phyloP scores from a whole-genome alignment of 2,329 filamentous ascomycete species.

The Penicillium decumbens region DNA sequence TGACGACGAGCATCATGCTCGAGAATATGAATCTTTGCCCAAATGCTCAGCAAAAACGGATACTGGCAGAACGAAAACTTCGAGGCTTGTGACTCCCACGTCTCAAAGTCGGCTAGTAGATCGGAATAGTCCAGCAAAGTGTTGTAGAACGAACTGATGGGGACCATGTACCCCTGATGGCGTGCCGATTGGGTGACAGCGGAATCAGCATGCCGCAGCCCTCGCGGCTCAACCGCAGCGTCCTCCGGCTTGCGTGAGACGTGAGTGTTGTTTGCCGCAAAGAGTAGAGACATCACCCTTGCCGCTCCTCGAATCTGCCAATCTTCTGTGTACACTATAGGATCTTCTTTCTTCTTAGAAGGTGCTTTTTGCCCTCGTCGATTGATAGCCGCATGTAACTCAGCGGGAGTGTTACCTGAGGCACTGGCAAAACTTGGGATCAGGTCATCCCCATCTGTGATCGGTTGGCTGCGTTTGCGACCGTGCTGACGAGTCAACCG shows the following conservation, averaged over 20 bases:
- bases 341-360: constrained; percentile 49
- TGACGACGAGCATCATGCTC: constrained; percentile 83
- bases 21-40: constrained; percentile 84
- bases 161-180: constrained; percentile 62
- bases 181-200: constrained; percentile 43
- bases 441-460: constrained; percentile 54
- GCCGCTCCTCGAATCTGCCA: constrained; percentile 85
- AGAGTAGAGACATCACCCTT: constrained; percentile 73
- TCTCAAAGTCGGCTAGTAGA: constrained; percentile 77
- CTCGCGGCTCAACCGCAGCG: constrained; percentile 24
- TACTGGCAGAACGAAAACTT: constrained; percentile 90
- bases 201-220: constrained; percentile 36
- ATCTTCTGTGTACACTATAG: constrained; percentile 68
- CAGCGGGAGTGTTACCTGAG: constrained; percentile 60
- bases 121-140: constrained; percentile 82
- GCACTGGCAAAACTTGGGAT: constrained; percentile 67
- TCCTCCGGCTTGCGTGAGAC: constrained; percentile 38
- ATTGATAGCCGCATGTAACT: constrained; percentile 72
- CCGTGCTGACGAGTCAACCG: constrained; percentile 67
- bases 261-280: constrained; percentile 68
- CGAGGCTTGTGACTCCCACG: constrained; percentile 70
- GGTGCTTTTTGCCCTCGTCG: constrained; percentile 49
- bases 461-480: constrained; percentile 56
- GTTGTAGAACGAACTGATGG: constrained; percentile 83
- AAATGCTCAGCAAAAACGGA: constrained; percentile 85